Evolutionary conservation across 2,329 filamentous ascomycete species (phyloP).

Genomic region (Scopulariopsis brevicaulis): DNA sequence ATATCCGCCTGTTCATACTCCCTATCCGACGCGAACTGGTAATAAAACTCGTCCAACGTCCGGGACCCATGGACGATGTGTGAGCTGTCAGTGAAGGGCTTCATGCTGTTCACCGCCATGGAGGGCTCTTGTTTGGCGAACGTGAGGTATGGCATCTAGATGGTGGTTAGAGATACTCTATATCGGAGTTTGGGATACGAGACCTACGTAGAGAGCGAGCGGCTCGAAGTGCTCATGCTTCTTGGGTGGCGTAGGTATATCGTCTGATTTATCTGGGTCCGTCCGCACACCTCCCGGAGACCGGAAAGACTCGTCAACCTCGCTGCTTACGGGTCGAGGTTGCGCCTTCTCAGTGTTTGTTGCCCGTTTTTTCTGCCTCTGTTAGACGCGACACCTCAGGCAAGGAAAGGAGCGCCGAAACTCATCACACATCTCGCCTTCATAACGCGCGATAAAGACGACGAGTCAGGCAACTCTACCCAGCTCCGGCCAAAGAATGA

Average conservation of each 20-base stretch:
- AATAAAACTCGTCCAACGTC: slow-evolving; percentile 10
- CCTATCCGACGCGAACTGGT: slow-evolving; percentile 6
- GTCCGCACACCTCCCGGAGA: no score
- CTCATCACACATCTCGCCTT: neutral
- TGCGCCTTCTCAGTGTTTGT: neutral
- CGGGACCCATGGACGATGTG: slow-evolving; percentile 6
- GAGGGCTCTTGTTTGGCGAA: neutral
- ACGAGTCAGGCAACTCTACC: slow-evolving; percentile 1
- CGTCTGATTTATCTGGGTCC: no score
- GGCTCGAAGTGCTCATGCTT: no score
- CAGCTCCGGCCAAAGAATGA: neutral
- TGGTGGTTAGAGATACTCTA: neutral
- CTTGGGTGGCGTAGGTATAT: no score
- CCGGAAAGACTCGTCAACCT: no score
- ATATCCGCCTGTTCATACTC: neutral
- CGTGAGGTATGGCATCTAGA: slow-evolving; percentile 1
- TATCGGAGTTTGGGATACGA: neutral
- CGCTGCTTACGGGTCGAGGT: no score
- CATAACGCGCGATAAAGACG: neutral
- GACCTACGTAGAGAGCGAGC: neutral
- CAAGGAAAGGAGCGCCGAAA: no score
- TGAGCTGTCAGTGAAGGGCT: neutral
- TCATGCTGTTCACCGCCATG: neutral
- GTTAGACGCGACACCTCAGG: neutral
- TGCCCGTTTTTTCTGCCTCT: neutral